Evolutionary conservation across 2,329 filamentous ascomycete genomes (phyloP).

Genomic region (Dothistroma pini): DNA sequence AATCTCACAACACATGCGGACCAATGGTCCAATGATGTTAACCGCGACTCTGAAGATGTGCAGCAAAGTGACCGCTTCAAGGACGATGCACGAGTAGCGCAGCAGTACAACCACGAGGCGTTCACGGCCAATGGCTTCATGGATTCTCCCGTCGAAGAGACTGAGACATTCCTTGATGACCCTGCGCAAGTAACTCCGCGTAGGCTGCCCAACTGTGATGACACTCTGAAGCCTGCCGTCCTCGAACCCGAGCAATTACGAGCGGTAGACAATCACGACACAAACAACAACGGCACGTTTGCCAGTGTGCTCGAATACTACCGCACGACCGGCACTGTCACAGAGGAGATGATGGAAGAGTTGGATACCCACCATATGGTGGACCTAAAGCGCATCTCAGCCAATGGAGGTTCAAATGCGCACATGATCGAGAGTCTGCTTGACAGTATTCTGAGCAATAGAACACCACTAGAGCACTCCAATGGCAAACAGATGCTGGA

Average conservation of each 20-base stretch:
- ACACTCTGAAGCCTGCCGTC: conserved; percentile 24
- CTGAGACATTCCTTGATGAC: conserved; percentile 16
- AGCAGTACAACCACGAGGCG: conserved; percentile 23
- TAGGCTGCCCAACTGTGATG: conserved; percentile 20
- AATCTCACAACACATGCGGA: conserved; percentile 14
- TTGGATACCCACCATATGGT: conserved; percentile 31
- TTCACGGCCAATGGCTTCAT: conserved; percentile 24
- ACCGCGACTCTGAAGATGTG: conserved; percentile 17
- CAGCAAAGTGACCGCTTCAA: conserved; percentile 10
- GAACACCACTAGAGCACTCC: conserved; percentile 8
- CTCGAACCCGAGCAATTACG: conserved; percentile 7
- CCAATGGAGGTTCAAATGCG: conserved; percentile 35
- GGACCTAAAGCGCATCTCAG: conserved; percentile 31
- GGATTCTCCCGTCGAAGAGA: conserved; percentile 23
- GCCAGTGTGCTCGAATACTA: conserved; percentile 31
- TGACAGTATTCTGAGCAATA: conserved; percentile 29
- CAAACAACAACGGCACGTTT: conserved; percentile 12
- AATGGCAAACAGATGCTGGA: conserved; percentile 22
- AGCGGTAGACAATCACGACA: conserved; percentile 9
- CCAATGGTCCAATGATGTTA: conserved; percentile 22
- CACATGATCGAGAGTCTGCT: conserved; percentile 35
- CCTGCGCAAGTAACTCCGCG: conserved; percentile 30
- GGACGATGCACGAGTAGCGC: conserved; percentile 16
- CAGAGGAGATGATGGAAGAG: conserved; percentile 33
- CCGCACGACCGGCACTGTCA: conserved; percentile 29